Base-by-base conservation (phyloP, 1,284 basidiomycete genomes). In the Rhodotorula sp. region DNA sequence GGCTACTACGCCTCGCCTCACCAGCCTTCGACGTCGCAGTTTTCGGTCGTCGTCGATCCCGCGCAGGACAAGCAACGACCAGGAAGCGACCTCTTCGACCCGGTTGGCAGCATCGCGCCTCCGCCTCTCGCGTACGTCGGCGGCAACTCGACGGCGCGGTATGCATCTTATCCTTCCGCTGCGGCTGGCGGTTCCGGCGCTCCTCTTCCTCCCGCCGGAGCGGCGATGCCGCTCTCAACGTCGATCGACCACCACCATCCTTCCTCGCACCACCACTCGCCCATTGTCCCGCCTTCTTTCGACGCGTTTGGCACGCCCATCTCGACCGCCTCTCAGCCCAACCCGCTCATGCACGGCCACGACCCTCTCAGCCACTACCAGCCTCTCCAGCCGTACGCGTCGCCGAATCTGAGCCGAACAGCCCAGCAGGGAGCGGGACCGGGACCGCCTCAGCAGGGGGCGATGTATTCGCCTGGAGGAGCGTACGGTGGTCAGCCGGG, bases 21-120 rank as follows among this genome's bases (percentile, higher is more conserved):
- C 4, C 60, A 56, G 48, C 63, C 63, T 4, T 32, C 55, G 11
- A 58, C 68, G 24, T 53, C 62, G 0, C 67, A 67, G 39, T 74
- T 74, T 55, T 57, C 67, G 39, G 73, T 74, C 53, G 73, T 72
- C 30, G 73, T 74, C 70, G 72, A 74, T 51, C 64, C 57, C 1
- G 30, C 51, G 2, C 64, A 63, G 32, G 57, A 30, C 29, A 27
- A 17, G 4, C 22, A 36, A 20, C 24, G 59, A 22, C 27, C 59
- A 20, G 55, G 19, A 9, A 49, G 64, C 29, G 68, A 70, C 47
- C 36, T 70, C 6, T 70, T 70, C 56, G 61, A 57, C 29, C 36
- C 64, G 20, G 34, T 47, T 1, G 51, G 51, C 46, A 59, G 59
- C 11, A 59, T 70, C 60, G 64, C 68, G 2, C 56, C 60, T 6